Percentiles rank a stretch among this genome's conserved stretches.
phyloP scores from a whole-genome alignment of 225 moss, liverwort and hornwort species.

The Ulota crispa region DNA sequence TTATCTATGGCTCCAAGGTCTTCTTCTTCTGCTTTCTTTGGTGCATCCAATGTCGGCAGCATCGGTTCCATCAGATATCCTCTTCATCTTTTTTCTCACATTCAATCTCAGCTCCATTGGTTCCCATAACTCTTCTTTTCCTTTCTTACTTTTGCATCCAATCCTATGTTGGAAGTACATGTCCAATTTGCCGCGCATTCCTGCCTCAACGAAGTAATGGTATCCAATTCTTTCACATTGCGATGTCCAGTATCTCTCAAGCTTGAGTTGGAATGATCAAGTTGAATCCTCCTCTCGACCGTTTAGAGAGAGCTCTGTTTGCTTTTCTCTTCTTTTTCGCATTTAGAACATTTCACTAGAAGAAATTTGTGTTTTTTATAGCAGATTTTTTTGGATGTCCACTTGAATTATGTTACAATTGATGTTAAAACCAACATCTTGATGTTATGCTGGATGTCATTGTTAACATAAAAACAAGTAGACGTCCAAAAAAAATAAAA shows the following conservation, averaged over 20 bases:
- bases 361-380: too few relatives aligned
- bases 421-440: too few relatives aligned
- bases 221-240: neutral
- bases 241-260: neutral
- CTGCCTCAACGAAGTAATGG: neutral
- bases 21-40: neutral
- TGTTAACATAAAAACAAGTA: too few relatives aligned
- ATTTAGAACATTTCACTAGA: neutral
- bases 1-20: conserved; percentile 67
- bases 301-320: neutral
- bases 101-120: neutral
- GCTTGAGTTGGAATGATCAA: neutral
- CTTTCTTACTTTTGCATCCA: neutral
- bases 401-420: too few relatives aligned
- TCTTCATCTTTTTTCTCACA: neutral
- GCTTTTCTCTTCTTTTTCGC: neutral
- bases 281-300: neutral
- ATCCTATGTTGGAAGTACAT: neutral
- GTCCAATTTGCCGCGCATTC: neutral
- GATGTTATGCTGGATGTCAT: too few relatives aligned
- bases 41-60: neutral
- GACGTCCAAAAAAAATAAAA: too few relatives aligned
- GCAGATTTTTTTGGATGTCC: too few relatives aligned
- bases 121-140: too few relatives aligned
- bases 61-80: conserved; percentile 44